Evolutionary conservation across 768 basidiomycete genomes (phyloP).

Genomic region (Lentinula raphanica): DNA sequence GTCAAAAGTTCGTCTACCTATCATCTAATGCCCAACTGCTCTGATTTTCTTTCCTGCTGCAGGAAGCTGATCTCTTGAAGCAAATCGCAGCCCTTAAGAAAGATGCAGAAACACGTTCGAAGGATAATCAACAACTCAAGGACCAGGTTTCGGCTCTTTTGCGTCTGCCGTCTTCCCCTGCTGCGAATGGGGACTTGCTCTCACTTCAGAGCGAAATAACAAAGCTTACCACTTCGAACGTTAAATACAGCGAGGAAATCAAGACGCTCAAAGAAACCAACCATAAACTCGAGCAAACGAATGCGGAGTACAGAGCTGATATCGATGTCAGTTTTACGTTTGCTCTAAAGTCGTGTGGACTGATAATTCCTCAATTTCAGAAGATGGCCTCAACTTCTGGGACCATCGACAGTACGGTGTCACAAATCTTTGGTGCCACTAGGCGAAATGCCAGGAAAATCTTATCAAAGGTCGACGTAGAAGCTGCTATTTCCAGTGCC

Average conservation of each 20-base stretch:
- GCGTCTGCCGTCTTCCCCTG: neutral
- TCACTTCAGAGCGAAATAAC: neutral
- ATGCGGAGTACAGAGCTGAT: neutral
- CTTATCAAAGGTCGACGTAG: neutral
- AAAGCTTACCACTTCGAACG: neutral
- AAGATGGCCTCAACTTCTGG: neutral
- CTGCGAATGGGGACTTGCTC: neutral
- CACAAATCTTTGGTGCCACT: neutral
- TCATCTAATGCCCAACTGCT: neutral
- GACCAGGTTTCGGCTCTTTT: neutral
- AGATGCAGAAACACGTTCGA: neutral
- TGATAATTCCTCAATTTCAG: neutral
- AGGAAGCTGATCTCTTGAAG: neutral
- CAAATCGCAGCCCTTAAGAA: neutral
- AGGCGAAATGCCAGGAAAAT: neutral
- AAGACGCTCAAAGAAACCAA: neutral
- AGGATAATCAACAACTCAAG: neutral
- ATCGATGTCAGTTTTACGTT: neutral
- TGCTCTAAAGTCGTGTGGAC: neutral
- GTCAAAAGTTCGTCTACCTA: neutral
- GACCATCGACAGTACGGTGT: neutral
- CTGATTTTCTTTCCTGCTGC: neutral
- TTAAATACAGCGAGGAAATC: neutral
- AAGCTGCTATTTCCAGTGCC: neutral
- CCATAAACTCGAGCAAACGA: neutral